These are phyloP conservation scores for Singerocomus inundabilis DNA, from an alignment of 1,284 basidiomycete species.

Conservation along the genomic window DNA sequence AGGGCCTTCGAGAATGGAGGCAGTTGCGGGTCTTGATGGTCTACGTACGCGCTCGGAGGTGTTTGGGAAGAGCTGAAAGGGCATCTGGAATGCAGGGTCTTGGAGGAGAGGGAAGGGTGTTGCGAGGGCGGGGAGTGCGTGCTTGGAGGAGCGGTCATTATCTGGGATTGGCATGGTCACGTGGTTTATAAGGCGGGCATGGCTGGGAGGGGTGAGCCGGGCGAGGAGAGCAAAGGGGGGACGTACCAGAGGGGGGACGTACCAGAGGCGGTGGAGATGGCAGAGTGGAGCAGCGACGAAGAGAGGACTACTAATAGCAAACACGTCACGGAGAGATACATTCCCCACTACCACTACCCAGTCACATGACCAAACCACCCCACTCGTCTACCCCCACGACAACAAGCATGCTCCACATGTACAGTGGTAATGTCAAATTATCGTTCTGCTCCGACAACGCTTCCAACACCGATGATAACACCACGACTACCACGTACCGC, in stretches of 20 bases:
- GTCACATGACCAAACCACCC: conserved; percentile 24
- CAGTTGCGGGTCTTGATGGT: conserved; percentile 49
- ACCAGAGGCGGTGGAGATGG: no score
- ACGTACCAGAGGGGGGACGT: background rate
- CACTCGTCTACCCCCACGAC: conserved; percentile 35
- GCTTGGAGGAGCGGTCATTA: conserved; percentile 18
- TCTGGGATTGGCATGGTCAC: conserved; percentile 31
- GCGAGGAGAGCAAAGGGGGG: background rate
- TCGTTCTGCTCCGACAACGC: conserved; percentile 92
- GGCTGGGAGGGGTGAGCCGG: background rate
- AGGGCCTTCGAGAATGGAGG: conserved; percentile 42
- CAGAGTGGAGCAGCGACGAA: no score
- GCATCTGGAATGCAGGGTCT: conserved; percentile 31
- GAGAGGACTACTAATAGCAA: conserved; percentile 1
- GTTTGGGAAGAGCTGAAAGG: conserved; percentile 28
- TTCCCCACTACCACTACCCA: conserved; percentile 27
- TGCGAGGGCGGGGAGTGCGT: conserved; percentile 19
- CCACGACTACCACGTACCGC: conserved; percentile 58
- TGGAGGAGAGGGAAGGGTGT: conserved; percentile 28
- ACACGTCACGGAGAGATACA: conserved; percentile 2
- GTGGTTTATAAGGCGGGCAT: conserved; percentile 12
- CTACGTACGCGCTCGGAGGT: conserved; percentile 28
- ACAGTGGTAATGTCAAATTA: conserved; percentile 87
- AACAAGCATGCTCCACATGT: conserved; percentile 80
- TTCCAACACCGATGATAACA: conserved; percentile 73